Base-by-base conservation (phyloP, 2,329 filamentous ascomycete species). In the Pseudogymnoascus pannorum region DNA sequence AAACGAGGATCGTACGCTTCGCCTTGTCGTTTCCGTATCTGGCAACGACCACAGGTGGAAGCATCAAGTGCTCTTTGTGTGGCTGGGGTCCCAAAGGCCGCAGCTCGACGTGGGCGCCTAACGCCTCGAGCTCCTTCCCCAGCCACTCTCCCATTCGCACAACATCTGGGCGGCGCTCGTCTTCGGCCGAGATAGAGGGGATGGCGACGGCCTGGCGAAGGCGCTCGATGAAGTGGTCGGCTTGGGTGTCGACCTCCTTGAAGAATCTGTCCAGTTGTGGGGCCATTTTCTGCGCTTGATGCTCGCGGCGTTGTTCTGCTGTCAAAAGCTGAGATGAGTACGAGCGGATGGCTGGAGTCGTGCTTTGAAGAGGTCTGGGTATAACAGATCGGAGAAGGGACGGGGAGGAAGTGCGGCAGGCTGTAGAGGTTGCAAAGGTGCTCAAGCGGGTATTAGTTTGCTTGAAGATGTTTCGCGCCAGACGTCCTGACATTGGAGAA, bases 81-180 rank as follows among this genome's bases (percentile, higher is more conserved):
- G 91, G 92, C 78, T 99, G 93, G 77, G 92, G 92, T 72, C 94
- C 94, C 11, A 97, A 84, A 26, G 87, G 85, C 61, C 93, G 87
- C 70, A 93, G 84, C 78, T 97, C 87, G 67, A 97, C 92, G 66
- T 88, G 82, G 66, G 92, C 94, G 64, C 94, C 94, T 24, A 99
- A 85, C 18, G 80, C 78, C 76, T 87, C 87, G 68, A 99, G 86
- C 79, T 97, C 90, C 59, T 81, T 79, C 66, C 87, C 91, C 65
- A 99, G 88, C 75, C 88, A 99, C 71, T 96, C 82, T 69, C 91
- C 94, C 94, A 99, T 99, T 79, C 88, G 91, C 72, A 99, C 86
- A 65, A 99, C 94, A 81, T 99, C 92, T 61, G 87, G 87, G 63
- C 94, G 87, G 72, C 91, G 87, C 68, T 88, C 87, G 72, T 94